A percentile compares a stretch with the other conserved stretches of the same genome.
Evolutionary conservation across 2,329 filamentous ascomycete species (phyloP).

Genomic region (Colletotrichum neosansevieriae): DNA sequence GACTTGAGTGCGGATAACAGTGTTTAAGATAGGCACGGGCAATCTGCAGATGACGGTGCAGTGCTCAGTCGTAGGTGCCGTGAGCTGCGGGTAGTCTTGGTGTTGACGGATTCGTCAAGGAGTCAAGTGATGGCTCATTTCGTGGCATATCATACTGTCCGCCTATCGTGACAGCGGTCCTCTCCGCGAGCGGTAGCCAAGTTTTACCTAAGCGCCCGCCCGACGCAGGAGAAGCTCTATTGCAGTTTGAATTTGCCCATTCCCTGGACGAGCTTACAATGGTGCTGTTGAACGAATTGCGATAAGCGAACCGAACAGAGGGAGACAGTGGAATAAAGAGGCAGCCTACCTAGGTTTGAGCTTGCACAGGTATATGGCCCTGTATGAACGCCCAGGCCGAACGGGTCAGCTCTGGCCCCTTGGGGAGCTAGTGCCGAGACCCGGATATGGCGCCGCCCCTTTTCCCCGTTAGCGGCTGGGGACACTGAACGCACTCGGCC

Average conservation of each 20-base stretch:
- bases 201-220: slow-evolving; percentile 6
- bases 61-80: slow-evolving; percentile 21
- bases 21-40: slow-evolving; percentile 13
- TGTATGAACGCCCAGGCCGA: slow-evolving; percentile 2
- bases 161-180: background rate
- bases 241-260: background rate
- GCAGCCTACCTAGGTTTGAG: too few relatives aligned
- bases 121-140: slow-evolving; percentile 11
- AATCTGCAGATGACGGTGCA: slow-evolving; percentile 12
- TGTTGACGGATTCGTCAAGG: slow-evolving; percentile 23
- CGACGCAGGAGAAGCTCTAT: background rate
- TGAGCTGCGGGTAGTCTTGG: slow-evolving; percentile 22
- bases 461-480: slow-evolving; percentile 3
- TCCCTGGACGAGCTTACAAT: background rate
- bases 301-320: too few relatives aligned
- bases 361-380: background rate
- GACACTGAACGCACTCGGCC: slow-evolving; percentile 14
- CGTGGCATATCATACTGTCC: slow-evolving; percentile 11
- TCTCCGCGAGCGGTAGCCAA: slow-evolving; percentile 8
- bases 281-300: background rate
- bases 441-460: background rate
- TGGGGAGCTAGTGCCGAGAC: slow-evolving; percentile 24
- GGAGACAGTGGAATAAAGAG: too few relatives aligned
- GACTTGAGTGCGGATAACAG: background rate
- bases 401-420: background rate